Evolutionary conservation across 2,329 filamentous ascomycete species (phyloP), one percentile per base, ranked within the genome.

Genomic region (Trichothecium roseum): DNA sequence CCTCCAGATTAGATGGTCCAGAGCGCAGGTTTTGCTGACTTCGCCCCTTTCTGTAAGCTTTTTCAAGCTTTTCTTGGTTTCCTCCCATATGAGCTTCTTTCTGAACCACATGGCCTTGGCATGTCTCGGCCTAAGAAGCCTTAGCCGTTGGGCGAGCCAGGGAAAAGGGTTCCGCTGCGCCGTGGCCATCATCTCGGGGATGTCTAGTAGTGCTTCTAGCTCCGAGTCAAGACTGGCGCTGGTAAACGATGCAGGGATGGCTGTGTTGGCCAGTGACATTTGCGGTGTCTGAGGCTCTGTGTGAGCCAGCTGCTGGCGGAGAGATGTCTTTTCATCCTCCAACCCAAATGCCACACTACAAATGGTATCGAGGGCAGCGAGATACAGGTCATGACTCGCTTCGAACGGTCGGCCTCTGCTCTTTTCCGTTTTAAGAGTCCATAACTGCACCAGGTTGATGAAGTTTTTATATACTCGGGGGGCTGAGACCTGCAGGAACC

Each of bases 341-440:
- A 50, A 36, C 12, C 52, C 54, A 38, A 62, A 58, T 0, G 59
- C 48, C 5, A 47, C 52, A 13, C 50, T 50, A n/a, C 50, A 51
- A 22, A 62, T 57, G 32, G 55, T 53, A 35, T 62, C 58, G 3
- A 60, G 45, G 2, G 54, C 46, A 0, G 47, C 45, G 18, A 55
- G 44, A 30, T 50, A 48, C 8, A 63, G 40, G 37, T 63, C 59
- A 8, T 40, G 37, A 5, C 40, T 36, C 1, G 51, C 57, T 4
- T 45, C 36, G 29, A 63, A 63, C 2, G 57, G 52, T 5, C 45
- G 37, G 1, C 48, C 49, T 9, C 42, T 36, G 2, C 52, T 51
- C 12, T 54, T 34, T 12, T 40, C 30, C 4, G 41, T 30, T 39
- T 63, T 62, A 18, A 55, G 15, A 3, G 34, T 38, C 58, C 59